Conservation (phyloP, 148 eudicot genomes). For the Nepenthes gracilis region DNA sequence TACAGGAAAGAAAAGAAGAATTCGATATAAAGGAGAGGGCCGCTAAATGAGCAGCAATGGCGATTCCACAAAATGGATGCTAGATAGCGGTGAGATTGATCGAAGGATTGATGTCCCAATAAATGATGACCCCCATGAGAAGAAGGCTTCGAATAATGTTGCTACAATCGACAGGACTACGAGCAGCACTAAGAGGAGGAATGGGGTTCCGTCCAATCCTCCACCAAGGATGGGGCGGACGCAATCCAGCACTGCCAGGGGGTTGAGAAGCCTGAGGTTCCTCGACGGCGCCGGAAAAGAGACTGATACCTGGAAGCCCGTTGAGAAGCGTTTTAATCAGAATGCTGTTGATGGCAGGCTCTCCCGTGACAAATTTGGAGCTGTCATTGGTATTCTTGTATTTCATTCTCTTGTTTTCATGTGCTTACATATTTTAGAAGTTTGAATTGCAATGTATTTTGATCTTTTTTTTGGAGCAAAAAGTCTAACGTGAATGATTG, state of each 20-base stretch:
- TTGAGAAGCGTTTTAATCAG: slow-evolving; percentile 51
- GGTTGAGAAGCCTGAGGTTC: slow-evolving; percentile 68
- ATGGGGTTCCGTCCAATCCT: neutral
- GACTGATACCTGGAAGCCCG: slow-evolving; percentile 61
- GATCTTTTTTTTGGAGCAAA: neutral
- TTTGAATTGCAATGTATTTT: neutral
- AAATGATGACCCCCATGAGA: neutral
- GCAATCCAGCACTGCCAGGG: slow-evolving; percentile 52
- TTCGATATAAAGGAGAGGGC: neutral
- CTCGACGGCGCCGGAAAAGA: slow-evolving; percentile 69
- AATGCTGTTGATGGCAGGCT: slow-evolving; percentile 46
- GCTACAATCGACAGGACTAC: neutral
- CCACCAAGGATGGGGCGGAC: slow-evolving; percentile 30
- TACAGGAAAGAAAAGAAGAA: too few relatives aligned
- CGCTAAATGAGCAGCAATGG: neutral
- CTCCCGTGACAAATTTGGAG: slow-evolving; percentile 57
- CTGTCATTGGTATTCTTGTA: slow-evolving; percentile 48
- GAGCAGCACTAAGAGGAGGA: slow-evolving; percentile 14
- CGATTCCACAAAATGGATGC: slow-evolving; percentile 26
- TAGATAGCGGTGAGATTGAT: slow-evolving; percentile 17
- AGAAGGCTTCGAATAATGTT: neutral
- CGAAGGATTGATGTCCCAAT: slow-evolving; percentile 8
- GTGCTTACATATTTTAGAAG: too few relatives aligned
- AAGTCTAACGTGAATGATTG: too few relatives aligned
- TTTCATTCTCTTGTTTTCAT: neutral